Conservation (phyloP, 192 early-diverging fungal genomes). For the Rhizoclosmatium sp. region DNA sequence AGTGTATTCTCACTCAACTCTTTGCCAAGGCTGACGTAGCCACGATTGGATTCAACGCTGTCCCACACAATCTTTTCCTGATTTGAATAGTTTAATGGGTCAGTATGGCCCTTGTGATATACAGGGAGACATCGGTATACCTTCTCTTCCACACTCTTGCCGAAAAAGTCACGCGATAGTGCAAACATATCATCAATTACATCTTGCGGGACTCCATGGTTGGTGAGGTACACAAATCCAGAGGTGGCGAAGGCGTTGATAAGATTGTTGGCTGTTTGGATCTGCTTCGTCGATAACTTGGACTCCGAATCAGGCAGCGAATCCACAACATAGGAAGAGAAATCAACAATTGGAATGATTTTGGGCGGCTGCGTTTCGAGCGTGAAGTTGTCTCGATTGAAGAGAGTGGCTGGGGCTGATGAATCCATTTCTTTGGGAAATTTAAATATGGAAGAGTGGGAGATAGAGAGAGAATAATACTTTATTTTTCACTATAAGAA, state of each 20-base stretch:
- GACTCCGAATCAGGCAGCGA: neutral
- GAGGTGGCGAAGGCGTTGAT: slow-evolving; percentile 30
- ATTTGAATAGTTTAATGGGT: neutral
- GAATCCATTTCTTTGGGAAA: neutral
- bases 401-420: neutral
- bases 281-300: neutral
- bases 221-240: slow-evolving; percentile 41
- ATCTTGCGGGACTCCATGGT: slow-evolving; percentile 32
- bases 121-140: neutral
- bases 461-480: too few species aligned
- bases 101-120: too few species aligned
- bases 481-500: too few species aligned
- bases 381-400: slow-evolving; percentile 9
- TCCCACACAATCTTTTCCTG: slow-evolving; percentile 33
- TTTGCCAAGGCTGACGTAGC: slow-evolving; percentile 35
- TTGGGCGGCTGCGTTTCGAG: slow-evolving; percentile 13
- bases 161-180: slow-evolving; percentile 20
- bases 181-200: slow-evolving; percentile 26
- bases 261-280: slow-evolving; percentile 6
- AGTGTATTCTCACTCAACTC: slow-evolving; percentile 20
- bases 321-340: slow-evolving; percentile 2
- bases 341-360: slow-evolving; percentile 37
- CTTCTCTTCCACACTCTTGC: slow-evolving; percentile 15
- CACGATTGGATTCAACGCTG: slow-evolving; percentile 37
- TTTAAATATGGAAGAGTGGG: neutral